These are phyloP conservation scores for Suillus lakei DNA, from an alignment of 768 basidiomycete genomes.

Conservation along the genomic window DNA sequence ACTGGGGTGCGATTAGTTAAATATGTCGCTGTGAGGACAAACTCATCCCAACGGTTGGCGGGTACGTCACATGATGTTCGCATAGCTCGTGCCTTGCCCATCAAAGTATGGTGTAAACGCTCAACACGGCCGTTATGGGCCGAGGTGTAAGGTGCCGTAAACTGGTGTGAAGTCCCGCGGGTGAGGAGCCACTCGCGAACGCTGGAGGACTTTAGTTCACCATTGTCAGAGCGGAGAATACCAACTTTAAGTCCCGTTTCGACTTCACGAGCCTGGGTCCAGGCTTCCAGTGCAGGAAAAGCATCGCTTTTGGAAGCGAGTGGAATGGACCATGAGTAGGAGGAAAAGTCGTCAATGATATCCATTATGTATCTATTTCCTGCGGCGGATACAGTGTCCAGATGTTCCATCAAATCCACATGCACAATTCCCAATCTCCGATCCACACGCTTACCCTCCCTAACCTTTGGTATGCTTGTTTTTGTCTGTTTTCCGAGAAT, in stretches of 20 bases:
- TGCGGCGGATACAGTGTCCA: neutral
- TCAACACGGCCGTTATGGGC: conserved; percentile 43
- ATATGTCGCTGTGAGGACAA: conserved; percentile 34
- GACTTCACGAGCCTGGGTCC: conserved; percentile 29
- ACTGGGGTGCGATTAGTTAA: conserved; percentile 28
- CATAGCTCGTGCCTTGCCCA: conserved; percentile 37
- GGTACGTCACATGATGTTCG: conserved; percentile 30
- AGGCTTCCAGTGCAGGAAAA: conserved; percentile 27
- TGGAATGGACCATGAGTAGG: conserved; percentile 38
- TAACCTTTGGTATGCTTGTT: conserved; percentile 33
- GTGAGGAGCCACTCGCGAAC: conserved; percentile 18
- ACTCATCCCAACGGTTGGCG: conserved; percentile 37
- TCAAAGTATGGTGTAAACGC: conserved; percentile 39
- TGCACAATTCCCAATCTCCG: conserved; percentile 26
- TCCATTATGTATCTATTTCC: conserved; percentile 9
- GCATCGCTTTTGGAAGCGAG: conserved; percentile 27
- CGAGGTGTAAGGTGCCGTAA: conserved; percentile 40
- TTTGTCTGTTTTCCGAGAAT: conserved; percentile 44
- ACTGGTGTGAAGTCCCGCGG: conserved; percentile 19
- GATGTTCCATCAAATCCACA: conserved; percentile 35
- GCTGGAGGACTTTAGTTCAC: conserved; percentile 24
- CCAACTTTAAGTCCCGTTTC: conserved; percentile 23
- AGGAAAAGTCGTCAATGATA: conserved; percentile 14
- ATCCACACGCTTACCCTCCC: conserved; percentile 30
- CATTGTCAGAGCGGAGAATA: conserved; percentile 24